These are phyloP conservation scores for Pleurotus djamor DNA, from an alignment of 768 basidiomycete genomes.

Conservation along the genomic window DNA sequence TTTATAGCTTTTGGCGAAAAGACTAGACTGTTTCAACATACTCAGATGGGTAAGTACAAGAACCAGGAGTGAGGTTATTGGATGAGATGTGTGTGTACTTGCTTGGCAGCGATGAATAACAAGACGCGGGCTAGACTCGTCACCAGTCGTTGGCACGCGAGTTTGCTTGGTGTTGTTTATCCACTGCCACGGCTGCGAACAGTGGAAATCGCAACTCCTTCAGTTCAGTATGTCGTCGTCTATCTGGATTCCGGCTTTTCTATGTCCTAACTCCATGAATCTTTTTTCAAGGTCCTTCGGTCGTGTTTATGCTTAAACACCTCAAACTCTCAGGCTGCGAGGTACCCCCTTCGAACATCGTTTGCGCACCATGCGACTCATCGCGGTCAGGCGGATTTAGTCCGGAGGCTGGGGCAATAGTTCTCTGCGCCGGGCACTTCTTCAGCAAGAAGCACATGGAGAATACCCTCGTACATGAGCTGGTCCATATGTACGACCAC, in stretches of 20 bases:
- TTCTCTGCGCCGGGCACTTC: conserved; percentile 86
- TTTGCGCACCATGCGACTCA: conserved; percentile 82
- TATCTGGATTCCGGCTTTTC: conserved; percentile 11
- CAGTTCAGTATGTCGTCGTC: conserved; percentile 56
- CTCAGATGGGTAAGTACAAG: too few relatives aligned
- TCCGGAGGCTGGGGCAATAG: conserved; percentile 73
- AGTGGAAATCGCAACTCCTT: conserved; percentile 67
- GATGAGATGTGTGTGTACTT: too few relatives aligned
- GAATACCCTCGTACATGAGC: conserved; percentile 89
- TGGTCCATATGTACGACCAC: conserved; percentile 95
- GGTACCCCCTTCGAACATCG: conserved; percentile 69
- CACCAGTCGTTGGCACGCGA: too few relatives aligned
- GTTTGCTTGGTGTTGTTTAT: too few relatives aligned
- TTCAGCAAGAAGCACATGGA: conserved; percentile 87
- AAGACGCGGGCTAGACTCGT: too few relatives aligned
- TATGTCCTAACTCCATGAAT: conserved; percentile 1
- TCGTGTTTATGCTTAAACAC: conserved; percentile 92
- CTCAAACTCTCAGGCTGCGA: conserved; percentile 72
- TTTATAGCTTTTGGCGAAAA: too few relatives aligned
- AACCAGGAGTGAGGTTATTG: too few relatives aligned
- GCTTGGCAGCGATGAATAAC: too few relatives aligned
- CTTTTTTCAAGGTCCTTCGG: conserved; percentile 62
- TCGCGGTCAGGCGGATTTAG: conserved; percentile 78
- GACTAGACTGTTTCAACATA: too few relatives aligned
- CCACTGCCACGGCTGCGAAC: conserved; percentile 54